phyloP scores from a whole-genome alignment of 2,329 filamentous ascomycete genomes.

The Emmonsiellopsis sp. region DNA sequence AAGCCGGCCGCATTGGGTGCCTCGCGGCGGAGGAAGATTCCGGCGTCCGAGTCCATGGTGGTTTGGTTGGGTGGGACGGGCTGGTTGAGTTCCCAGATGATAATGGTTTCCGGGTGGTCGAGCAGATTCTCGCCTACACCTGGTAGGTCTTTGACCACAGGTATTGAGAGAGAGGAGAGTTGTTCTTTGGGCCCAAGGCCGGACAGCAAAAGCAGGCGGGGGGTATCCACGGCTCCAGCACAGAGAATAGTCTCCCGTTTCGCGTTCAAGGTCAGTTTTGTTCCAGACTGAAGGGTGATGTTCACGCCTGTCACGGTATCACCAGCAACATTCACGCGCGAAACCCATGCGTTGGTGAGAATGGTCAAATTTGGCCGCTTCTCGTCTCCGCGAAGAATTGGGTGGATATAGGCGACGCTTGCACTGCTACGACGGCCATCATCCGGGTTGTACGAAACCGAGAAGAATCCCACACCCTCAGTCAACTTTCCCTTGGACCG shows the following conservation, averaged over 20 bases:
- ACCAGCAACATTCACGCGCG: slow-evolving; percentile 62
- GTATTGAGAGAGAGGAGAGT: slow-evolving; percentile 43
- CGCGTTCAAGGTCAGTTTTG: slow-evolving; percentile 46
- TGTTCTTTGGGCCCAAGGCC: slow-evolving; percentile 44
- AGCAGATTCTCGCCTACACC: slow-evolving; percentile 56
- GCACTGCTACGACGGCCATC: slow-evolving; percentile 75
- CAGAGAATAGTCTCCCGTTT: slow-evolving; percentile 70
- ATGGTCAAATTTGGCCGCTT: slow-evolving; percentile 74
- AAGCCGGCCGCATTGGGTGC: slow-evolving; percentile 55
- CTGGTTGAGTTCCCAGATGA: slow-evolving; percentile 70
- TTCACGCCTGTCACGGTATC: slow-evolving; percentile 65
- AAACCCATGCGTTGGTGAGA: slow-evolving; percentile 81
- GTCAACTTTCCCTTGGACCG: slow-evolving; percentile 60
- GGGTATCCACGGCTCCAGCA: slow-evolving; percentile 74
- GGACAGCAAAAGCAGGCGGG: slow-evolving; percentile 52
- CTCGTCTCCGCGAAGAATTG: slow-evolving; percentile 75
- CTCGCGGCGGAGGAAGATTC: slow-evolving; percentile 78
- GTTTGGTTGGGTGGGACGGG: slow-evolving; percentile 71
- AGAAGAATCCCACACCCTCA: slow-evolving; percentile 80
- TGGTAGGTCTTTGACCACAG: slow-evolving; percentile 50
- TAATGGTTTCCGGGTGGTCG: slow-evolving; percentile 57
- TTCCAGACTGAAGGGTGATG: slow-evolving; percentile 54
- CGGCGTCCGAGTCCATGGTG: slow-evolving; percentile 84
- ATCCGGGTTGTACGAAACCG: slow-evolving; percentile 83
- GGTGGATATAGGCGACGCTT: slow-evolving; percentile 86